Evolutionary conservation across 805 yeast genomes (phyloP).

Genomic region (Spathaspora arborariae): DNA sequence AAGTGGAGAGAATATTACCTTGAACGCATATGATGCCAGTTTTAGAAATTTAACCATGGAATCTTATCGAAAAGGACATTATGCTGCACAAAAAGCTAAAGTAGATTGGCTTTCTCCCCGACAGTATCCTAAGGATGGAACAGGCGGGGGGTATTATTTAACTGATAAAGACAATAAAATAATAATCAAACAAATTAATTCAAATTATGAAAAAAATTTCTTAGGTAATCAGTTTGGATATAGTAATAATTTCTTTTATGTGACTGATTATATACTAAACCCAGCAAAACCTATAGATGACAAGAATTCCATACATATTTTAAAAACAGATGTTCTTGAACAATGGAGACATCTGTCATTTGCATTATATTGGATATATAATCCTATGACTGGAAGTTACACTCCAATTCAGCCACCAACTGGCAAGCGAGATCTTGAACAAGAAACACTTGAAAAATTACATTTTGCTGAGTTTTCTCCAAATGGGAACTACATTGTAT

Average conservation of each 20-base stretch:
- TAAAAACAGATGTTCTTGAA: constrained; percentile 45
- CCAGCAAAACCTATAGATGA: constrained; percentile 43
- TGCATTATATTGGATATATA: constrained; percentile 35
- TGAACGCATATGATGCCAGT: constrained; percentile 25
- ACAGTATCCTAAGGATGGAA: constrained; percentile 25
- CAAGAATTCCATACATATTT: constrained; percentile 41
- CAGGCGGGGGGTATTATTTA: constrained; percentile 28
- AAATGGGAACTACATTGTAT: constrained; percentile 49
- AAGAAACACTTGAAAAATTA: constrained; percentile 20
- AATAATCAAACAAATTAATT: constrained; percentile 23
- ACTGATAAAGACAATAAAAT: constrained; percentile 12
- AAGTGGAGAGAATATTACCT: constrained; percentile 26
- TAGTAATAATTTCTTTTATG: constrained; percentile 34
- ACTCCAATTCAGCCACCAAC: constrained; percentile 30
- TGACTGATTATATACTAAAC: constrained; percentile 32
- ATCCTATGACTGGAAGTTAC: constrained; percentile 21
- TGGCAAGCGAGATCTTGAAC: constrained; percentile 5
- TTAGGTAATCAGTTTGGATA: constrained; percentile 35
- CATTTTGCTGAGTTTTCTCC: constrained; percentile 66
- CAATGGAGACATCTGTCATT: constrained; percentile 43
- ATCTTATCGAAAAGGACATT: constrained; percentile 19
- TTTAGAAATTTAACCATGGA: constrained; percentile 27
- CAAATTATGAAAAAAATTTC: constrained; percentile 23
- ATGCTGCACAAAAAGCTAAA: constrained; percentile 11
- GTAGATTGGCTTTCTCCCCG: constrained; percentile 26